Evolutionary conservation across 768 basidiomycete genomes (phyloP), one percentile per base, ranked within the genome.

Genomic region (Kockovaella imperatae): DNA sequence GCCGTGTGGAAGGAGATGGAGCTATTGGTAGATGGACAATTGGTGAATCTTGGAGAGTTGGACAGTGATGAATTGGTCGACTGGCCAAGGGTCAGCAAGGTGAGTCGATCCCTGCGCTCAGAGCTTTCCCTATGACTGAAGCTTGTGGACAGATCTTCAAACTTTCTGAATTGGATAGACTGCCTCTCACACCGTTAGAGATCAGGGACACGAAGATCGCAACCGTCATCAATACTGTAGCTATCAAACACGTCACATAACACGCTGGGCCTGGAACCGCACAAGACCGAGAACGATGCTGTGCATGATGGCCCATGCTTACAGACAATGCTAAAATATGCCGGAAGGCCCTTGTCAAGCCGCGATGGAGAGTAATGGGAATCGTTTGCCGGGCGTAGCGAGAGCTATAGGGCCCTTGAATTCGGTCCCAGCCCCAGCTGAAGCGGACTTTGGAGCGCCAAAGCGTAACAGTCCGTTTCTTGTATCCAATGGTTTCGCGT

Each of bases 71-170:
- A 57, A 58, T 2, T 42, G 5, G 35, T 51, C 49, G 86, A 91
- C 70, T 89, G 86, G 84, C 52, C 72, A 0, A 67, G 76, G 3
- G 73, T 96, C 4, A 80, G 82, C 54, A 86, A 88, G 80, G 89
- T 86, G 42, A 43, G 77, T 54, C 15, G 18, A 7, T n/a, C n/a
- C n/a, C n/a, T n/a, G n/a, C n/a, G n/a, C n/a, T n/a, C n/a, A n/a
- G 11, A 13, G 2, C 30, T 5, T 26, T 20, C 25, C 32, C 8
- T 38, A n/a, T 29, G 14, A 10, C 31, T 49, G 20, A 41, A 18
- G 39, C 61, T 67, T 15, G 11, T 36, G 69, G 67, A 23, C 61
- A 80, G 87, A 77, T 83, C 47, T 77, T 86, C 75, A 87, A 85
- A 66, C 72, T 59, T 10, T 43, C 35, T 30, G 62, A 64, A 32